Evolutionary conservation across 2,329 filamentous ascomycete genomes (phyloP).

Genomic region (Trichoderma lentiforme): DNA sequence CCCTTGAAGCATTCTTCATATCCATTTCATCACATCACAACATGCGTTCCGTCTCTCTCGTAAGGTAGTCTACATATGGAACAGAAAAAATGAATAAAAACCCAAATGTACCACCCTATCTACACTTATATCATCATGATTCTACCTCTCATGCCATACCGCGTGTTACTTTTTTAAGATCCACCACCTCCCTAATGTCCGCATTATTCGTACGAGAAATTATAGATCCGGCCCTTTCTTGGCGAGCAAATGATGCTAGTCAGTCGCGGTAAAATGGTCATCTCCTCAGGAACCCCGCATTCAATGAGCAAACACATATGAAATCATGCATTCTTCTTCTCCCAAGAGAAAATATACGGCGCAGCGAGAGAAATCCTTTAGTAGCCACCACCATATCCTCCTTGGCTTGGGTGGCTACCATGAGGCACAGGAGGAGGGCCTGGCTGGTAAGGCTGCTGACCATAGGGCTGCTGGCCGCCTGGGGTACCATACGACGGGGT

Average conservation of each 20-base stretch:
- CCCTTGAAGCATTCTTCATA: not conserved
- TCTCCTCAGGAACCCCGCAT: not conserved
- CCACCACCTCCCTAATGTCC: not conserved
- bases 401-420: slow-evolving; percentile 17
- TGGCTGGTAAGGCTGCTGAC: slow-evolving; percentile 28
- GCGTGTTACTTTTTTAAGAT: not conserved
- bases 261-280: not conserved
- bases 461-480: slow-evolving; percentile 31
- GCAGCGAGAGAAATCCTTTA: not conserved
- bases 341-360: not conserved
- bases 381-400: slow-evolving; percentile 16
- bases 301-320: not conserved
- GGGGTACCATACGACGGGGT: slow-evolving; percentile 30
- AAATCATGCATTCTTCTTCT: not conserved
- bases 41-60: not conserved
- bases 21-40: slow-evolving; percentile 1
- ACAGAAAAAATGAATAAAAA: slow-evolving; percentile 1
- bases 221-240: not conserved
- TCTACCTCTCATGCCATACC: not conserved
- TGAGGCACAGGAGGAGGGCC: slow-evolving; percentile 23
- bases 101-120: slow-evolving; percentile 12
- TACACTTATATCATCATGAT: slow-evolving; percentile 3
- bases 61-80: not conserved
- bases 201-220: not conserved
- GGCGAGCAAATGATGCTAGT: not conserved